Evolutionary conservation across 2,329 filamentous ascomycete species (phyloP).

Genomic region (Aspergillus aculeatinus): DNA sequence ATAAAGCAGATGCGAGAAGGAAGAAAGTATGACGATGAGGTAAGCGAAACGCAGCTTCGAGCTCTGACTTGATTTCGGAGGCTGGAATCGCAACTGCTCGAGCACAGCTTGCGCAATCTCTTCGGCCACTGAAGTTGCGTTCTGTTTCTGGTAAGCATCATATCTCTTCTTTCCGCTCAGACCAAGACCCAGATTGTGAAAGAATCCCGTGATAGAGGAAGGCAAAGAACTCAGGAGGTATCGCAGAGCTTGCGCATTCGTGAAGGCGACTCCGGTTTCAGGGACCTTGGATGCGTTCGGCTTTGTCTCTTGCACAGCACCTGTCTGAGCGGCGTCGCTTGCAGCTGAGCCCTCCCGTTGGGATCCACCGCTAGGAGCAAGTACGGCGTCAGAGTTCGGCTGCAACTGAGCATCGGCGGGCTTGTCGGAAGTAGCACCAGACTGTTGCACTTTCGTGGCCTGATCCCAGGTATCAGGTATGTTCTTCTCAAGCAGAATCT

Average conservation of each 20-base stretch:
- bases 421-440: constrained; percentile 40
- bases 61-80: constrained; percentile 49
- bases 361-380: constrained; percentile 24
- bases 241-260: constrained; percentile 76
- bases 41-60: constrained; percentile 69
- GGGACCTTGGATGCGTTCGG: constrained; percentile 25
- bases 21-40: constrained; percentile 76
- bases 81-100: constrained; percentile 60
- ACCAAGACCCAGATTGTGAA: constrained; percentile 80
- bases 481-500: constrained; percentile 69
- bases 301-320: constrained; percentile 16
- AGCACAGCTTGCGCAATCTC: constrained; percentile 71
- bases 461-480: constrained; percentile 64
- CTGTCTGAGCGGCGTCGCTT: constrained; percentile 19
- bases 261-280: constrained; percentile 50
- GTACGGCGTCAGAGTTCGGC: constrained; percentile 22
- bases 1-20: constrained; percentile 74
- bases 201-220: constrained; percentile 76
- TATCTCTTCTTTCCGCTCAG: constrained; percentile 72
- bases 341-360: constrained; percentile 26
- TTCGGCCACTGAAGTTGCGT: constrained; percentile 60
- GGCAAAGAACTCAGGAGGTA: constrained; percentile 77
- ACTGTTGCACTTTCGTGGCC: constrained; percentile 44
- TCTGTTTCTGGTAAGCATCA: constrained; percentile 64
- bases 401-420: constrained; percentile 38